Evolutionary conservation across 371 early-diverging fungal genomes (phyloP).

Genomic region (Dichotomocladium elegans): DNA sequence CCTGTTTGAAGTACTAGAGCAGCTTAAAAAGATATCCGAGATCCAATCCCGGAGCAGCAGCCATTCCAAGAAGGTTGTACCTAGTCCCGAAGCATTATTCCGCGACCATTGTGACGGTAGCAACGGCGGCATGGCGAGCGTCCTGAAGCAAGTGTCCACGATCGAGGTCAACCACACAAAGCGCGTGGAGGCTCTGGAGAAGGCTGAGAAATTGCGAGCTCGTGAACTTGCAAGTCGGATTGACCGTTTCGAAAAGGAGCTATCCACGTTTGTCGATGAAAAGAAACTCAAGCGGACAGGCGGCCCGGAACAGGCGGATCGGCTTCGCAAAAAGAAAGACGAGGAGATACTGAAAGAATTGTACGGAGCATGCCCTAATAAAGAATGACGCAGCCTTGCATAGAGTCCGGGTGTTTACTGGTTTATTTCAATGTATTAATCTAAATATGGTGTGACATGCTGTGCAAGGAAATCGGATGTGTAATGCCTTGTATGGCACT

Average conservation of each 20-base stretch:
- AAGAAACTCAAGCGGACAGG: slow-evolving; percentile 68
- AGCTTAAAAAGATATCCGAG: slow-evolving; percentile 2
- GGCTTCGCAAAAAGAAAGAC: slow-evolving; percentile 30
- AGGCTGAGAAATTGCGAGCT: slow-evolving; percentile 62
- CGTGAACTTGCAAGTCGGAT: slow-evolving; percentile 61
- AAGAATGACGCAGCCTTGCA: slow-evolving; percentile 9
- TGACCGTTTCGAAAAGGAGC: slow-evolving; percentile 71
- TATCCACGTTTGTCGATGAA: slow-evolving; percentile 60
- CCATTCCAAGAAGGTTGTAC: background rate
- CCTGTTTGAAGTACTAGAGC: slow-evolving; percentile 1
- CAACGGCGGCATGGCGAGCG: slow-evolving; percentile 44
- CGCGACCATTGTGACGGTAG: background rate
- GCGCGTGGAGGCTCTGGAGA: slow-evolving; percentile 65
- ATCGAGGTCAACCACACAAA: slow-evolving; percentile 65
- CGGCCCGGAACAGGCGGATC: slow-evolving; percentile 32
- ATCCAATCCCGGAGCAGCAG: background rate
- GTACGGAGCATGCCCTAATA: background rate
- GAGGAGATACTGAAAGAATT: slow-evolving; percentile 50
- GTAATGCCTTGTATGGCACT: background rate
- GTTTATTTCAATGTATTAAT: background rate
- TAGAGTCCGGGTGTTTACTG: background rate
- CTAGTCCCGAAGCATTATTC: background rate
- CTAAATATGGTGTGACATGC: background rate
- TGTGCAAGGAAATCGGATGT: too few species aligned
- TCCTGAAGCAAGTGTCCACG: slow-evolving; percentile 65